Percentiles rank a stretch among this genome's conserved stretches.
Conservation (phyloP, 2,329 filamentous ascomycete genomes). For the Verticillium albo-atrum region DNA sequence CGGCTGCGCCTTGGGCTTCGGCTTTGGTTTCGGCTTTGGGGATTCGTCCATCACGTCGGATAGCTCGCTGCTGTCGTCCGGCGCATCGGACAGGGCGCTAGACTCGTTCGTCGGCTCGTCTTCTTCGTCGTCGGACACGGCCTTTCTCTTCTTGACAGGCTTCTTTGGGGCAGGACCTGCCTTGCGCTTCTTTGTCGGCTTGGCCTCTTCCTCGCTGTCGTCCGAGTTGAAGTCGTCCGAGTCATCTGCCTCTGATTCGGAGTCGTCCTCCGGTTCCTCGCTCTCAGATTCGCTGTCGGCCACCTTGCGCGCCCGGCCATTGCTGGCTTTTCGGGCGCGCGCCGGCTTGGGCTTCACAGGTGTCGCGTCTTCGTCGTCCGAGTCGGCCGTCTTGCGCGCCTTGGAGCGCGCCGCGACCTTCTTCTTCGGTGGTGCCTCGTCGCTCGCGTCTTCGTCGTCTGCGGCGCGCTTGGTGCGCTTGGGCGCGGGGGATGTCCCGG, state of each 20-base stretch:
- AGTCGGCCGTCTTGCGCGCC: background rate
- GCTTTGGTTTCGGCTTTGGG: slow-evolving; percentile 1
- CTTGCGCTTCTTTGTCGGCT: slow-evolving; percentile 3
- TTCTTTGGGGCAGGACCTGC: slow-evolving; percentile 1
- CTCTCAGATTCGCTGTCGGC: slow-evolving; percentile 10
- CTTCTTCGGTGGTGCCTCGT: slow-evolving; percentile 16
- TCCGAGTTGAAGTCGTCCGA: slow-evolving; percentile 1
- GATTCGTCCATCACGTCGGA: background rate
- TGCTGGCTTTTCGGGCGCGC: background rate
- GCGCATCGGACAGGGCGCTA: background rate
- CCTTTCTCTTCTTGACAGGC: background rate
- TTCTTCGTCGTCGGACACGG: background rate
- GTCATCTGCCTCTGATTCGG: slow-evolving; percentile 6
- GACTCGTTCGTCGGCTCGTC: background rate
- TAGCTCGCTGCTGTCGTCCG: background rate
- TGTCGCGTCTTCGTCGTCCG: slow-evolving; percentile 2
- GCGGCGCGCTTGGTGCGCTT: slow-evolving; percentile 33
- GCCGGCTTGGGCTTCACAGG: background rate
- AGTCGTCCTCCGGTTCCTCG: slow-evolving; percentile 9
- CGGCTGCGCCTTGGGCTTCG: background rate
- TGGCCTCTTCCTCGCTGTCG: background rate
- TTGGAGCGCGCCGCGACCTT: background rate
- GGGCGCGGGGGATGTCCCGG: slow-evolving; percentile 25
- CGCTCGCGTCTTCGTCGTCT: slow-evolving; percentile 15
- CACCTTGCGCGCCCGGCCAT: background rate